A percentile compares a stretch with the other conserved stretches of the same genome.
Evolutionary conservation across 1,139 yeast species (phyloP).

Genomic region (Geotrichum europaeum): DNA sequence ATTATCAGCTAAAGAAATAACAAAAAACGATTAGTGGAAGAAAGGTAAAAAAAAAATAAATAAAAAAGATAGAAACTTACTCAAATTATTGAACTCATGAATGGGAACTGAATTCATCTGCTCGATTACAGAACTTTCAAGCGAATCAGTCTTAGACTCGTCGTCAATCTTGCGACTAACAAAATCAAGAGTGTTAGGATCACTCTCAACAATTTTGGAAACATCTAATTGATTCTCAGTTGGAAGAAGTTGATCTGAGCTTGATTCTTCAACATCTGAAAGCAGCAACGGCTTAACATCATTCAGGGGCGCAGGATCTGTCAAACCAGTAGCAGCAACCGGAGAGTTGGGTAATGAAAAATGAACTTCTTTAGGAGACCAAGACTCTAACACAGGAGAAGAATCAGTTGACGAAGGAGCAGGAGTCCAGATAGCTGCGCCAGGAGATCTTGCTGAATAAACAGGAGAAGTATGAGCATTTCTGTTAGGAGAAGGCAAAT

Average conservation of each 20-base stretch:
- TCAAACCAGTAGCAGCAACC: neutral
- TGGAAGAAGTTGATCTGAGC: neutral
- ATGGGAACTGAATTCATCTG: neutral
- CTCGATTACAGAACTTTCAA: neutral
- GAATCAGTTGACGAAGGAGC: conserved; percentile 11
- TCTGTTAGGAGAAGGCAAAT: neutral
- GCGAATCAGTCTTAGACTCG: neutral
- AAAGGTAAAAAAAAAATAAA: neutral
- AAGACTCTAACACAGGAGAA: conserved; percentile 2
- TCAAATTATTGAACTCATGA: neutral
- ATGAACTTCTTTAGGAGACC: conserved; percentile 6
- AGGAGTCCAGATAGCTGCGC: conserved; percentile 9
- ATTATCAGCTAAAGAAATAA: neutral
- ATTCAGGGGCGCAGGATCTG: neutral
- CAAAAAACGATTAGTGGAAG: neutral
- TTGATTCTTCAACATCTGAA: neutral
- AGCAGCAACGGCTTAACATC: neutral
- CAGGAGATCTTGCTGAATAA: neutral
- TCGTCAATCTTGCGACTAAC: neutral
- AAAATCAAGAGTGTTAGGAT: neutral
- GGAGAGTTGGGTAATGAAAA: neutral
- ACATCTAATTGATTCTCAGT: neutral
- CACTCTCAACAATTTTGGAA: neutral
- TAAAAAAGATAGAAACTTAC: neutral
- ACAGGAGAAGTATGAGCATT: neutral